Base-by-base conservation (phyloP, 2,329 filamentous ascomycete genomes). In the Ophiostoma montium region DNA sequence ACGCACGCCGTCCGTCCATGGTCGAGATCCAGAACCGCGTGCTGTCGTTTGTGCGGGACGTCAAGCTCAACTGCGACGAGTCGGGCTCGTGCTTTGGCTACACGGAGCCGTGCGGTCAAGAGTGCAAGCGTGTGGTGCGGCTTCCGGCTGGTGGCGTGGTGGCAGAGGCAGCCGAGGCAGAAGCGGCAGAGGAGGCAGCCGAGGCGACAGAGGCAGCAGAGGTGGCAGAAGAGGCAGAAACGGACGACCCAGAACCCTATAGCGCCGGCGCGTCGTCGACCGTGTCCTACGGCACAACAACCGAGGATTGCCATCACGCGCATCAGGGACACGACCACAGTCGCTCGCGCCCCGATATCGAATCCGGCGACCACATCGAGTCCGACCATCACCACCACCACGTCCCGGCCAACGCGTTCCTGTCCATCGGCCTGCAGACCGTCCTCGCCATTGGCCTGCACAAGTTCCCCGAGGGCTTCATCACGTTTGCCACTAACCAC, bases 401-500 rank as follows among this genome's bases (percentile, higher is more conserved):
- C 63, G 90, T 96, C 3, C 86, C 90, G 0, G 82, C 86, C 53
- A 96, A 96, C 60, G 87, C 86, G 6, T 98, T 95, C 63, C 71
- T 96, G 54, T 86, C 86, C 47, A 92, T 96, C 52, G 89, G 92
- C n/a, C 76, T 98, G 1, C 92, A 98, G 64, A 96, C 92, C 0
- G 90, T 86, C 15, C 82, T 95, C 46, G 92, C 92, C 6, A 96
- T 98, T 54, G 88, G 90, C 8, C 71, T 98, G 1, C 92, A 98
- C 70, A 98, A 98, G 63, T 83, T 96, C 33, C 92, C 92, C 1
- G 92, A 83, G 59, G 80, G 80, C 19, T 84, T 84, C 62, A 82
- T 98, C 57, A 96, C 90, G 1, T 98, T 94, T 62, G 90, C 92
- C 10, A 95, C 92, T 10, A 98, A 96, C 65, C 92, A 98, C 62